Evolutionary conservation across 768 basidiomycete genomes (phyloP), one percentile per base, ranked within the genome.

Genomic region (Pleurotus ostreatus): DNA sequence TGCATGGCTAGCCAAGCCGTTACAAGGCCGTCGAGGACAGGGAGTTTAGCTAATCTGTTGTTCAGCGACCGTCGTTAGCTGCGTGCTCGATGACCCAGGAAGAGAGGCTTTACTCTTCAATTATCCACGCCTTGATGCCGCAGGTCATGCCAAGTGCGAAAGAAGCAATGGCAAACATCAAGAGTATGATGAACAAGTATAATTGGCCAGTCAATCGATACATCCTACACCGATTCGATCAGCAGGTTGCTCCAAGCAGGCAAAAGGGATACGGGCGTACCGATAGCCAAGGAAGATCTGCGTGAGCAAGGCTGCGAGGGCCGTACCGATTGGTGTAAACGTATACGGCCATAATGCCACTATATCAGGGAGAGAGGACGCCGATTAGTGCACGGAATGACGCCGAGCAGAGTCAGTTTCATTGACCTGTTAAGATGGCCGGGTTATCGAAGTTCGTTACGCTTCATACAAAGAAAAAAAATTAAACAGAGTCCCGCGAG

Each of bases 401-500:
- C 63, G 48, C 30, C 7, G 8, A 11, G 11, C 3, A 11, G 30
- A 34, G 30, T 8, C 30, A 3, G 11, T 34, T 11, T 34, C 30
- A 34, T 11, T 34, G 23, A 69, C 66, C 56, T 2, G 57, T 5
- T 4, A 67, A 45, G 13, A 57, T 48, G 5, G 47, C 13, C 1
- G 60, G 61, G 38, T 67, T 62, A 3, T 23, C 47, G 37, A 57
- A 67, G 51, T 63, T 65, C 46, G 61, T 40, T 11, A 65, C 61
- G 11, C 68, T 69, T 38, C 8, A 9, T 54, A 4, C 12, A 25
- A 16, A 25, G 43, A 20, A 18, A 20, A 25, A 5, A 5, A 1
- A 13, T 18, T 7, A 40, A 25, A 16, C 20, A 46, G 48, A 52
- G 30, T 34, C 30, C 30, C 30, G 9, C 30, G 8, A 30, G 30